Conservation (phyloP, 2,329 filamentous ascomycete species). For the Knufia fluminis region DNA sequence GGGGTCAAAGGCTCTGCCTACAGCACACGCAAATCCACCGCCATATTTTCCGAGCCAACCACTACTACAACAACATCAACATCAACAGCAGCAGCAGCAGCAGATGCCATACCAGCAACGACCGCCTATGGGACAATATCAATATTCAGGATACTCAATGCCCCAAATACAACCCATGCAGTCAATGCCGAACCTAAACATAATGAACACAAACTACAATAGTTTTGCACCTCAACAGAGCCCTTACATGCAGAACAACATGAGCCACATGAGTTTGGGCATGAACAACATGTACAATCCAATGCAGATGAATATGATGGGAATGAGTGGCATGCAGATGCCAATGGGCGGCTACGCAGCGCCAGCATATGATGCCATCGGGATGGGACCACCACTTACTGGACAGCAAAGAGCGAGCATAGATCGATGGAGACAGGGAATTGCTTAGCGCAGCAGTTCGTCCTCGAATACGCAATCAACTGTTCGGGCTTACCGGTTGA, state of each 20-base stretch:
- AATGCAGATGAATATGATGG: slow-evolving; percentile 16
- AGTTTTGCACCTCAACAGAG: slow-evolving; percentile 12
- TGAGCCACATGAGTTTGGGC: slow-evolving; percentile 25
- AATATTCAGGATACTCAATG: slow-evolving; percentile 19
- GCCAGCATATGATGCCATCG: slow-evolving; percentile 20
- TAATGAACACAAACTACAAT: slow-evolving; percentile 15
- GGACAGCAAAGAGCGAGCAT: slow-evolving; percentile 47
- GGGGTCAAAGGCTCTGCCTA: slow-evolving; percentile 11
- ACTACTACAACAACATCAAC: neutral
- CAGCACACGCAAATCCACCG: slow-evolving; percentile 11
- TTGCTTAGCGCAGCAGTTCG: slow-evolving; percentile 10
- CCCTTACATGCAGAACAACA: slow-evolving; percentile 2
- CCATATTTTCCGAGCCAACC: slow-evolving; percentile 9
- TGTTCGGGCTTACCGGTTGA: too few species aligned
- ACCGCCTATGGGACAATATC: slow-evolving; percentile 23
- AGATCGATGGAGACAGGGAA: slow-evolving; percentile 46
- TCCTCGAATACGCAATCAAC: neutral
- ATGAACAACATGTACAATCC: slow-evolving; percentile 19
- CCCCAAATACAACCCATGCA: slow-evolving; percentile 20
- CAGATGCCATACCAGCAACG: slow-evolving; percentile 16
- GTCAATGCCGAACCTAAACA: slow-evolving; percentile 6
- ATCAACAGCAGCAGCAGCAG: slow-evolving; percentile 1
- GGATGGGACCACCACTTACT: slow-evolving; percentile 34
- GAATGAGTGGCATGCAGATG: slow-evolving; percentile 3
- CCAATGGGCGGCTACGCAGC: slow-evolving; percentile 12